Evolutionary conservation across 139 green algal species (phyloP).

Genomic region (Pleodorina starrii): DNA sequence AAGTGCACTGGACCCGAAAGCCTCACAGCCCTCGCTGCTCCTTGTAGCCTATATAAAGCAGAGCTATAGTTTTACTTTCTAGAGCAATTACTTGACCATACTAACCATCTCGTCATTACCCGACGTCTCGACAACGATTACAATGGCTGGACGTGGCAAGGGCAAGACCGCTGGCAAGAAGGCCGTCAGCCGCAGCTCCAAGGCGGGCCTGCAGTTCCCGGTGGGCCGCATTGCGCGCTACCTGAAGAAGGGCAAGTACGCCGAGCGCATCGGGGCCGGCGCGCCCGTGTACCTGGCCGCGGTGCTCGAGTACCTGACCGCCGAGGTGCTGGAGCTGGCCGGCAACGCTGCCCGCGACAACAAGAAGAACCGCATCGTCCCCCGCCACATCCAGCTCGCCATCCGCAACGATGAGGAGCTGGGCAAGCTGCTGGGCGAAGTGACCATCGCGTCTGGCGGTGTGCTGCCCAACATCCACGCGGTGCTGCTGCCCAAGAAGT

Average conservation of each 20-base stretch:
- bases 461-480: constrained; percentile 39
- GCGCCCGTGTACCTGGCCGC: constrained; percentile 75
- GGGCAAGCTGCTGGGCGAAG: constrained; percentile 81
- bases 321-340: constrained; percentile 87
- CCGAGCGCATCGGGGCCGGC: constrained; percentile 64
- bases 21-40: too few relatives aligned
- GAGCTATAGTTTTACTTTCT: background rate
- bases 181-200: constrained; percentile 69
- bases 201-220: constrained; percentile 90
- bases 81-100: background rate
- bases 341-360: constrained; percentile 92
- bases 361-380: constrained; percentile 91
- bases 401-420: constrained; percentile 95
- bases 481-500: constrained; percentile 28
- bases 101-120: background rate
- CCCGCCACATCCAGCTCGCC: constrained; percentile 92
- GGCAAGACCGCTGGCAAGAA: constrained; percentile 82
- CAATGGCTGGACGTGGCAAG: constrained; percentile 37
- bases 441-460: constrained; percentile 33
- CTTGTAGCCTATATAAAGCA: too few relatives aligned
- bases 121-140: background rate
- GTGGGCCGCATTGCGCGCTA: constrained; percentile 86
- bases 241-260: constrained; percentile 81
- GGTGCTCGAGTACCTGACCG: constrained; percentile 76
- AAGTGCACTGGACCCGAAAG: background rate